These are phyloP conservation scores for Podila epicladia DNA, from an alignment of 192 early-diverging fungal species.

Conservation along the genomic window DNA sequence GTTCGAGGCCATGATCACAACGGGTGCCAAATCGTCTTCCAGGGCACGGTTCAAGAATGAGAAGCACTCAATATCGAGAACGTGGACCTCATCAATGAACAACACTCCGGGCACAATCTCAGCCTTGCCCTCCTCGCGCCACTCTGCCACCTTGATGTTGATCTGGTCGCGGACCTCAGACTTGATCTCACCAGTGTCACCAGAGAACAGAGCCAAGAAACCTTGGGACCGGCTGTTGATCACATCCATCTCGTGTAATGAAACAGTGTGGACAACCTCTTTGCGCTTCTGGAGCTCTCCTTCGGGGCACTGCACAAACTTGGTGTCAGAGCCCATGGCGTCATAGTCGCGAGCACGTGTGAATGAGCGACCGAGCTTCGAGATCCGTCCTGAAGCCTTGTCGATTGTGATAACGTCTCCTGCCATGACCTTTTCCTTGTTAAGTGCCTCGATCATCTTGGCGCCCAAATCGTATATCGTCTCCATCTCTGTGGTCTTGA, in stretches of 20 bases:
- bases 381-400: constrained; percentile 97
- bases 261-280: constrained; percentile 97
- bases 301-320: constrained; percentile 99
- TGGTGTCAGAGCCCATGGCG: constrained; percentile 95
- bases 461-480: constrained; percentile 98
- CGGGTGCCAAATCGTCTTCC: constrained; percentile 95
- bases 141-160: constrained; percentile 95
- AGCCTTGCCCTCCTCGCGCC: constrained; percentile 98
- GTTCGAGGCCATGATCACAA: constrained; percentile 99
- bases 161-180: constrained; percentile 97
- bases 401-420: constrained; percentile 99
- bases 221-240: constrained; percentile 98
- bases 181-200: constrained; percentile 98
- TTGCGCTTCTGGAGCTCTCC: constrained; percentile 98
- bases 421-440: constrained; percentile 97
- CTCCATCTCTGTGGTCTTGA: constrained; percentile 99
- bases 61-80: constrained; percentile 99
- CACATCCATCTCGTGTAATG: constrained; percentile 99
- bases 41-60: constrained; percentile 98
- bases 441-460: constrained; percentile 98
- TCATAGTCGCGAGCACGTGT: constrained; percentile 97
- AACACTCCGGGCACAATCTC: constrained; percentile 98
- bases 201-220: constrained; percentile 96
- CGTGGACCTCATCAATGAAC: constrained; percentile 99
- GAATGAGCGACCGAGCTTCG: constrained; percentile 95